Evolutionary conservation across 805 yeast species (phyloP).

Genomic region (Pichia insulana): DNA sequence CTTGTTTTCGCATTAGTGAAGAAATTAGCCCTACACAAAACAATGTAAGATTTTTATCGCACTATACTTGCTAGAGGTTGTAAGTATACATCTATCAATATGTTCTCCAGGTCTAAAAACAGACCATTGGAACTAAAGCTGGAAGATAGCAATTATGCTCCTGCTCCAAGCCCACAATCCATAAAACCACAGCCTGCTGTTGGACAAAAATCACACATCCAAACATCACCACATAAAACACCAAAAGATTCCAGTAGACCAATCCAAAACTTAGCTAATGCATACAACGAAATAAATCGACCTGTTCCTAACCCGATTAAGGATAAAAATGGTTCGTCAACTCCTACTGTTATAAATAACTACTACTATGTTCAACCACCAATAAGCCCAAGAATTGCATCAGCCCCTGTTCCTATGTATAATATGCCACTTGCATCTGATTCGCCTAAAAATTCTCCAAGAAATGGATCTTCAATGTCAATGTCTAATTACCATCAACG

Average conservation of each 20-base stretch:
- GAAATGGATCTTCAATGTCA: too few species aligned
- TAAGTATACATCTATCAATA: neutral
- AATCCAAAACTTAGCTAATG: conserved; percentile 5
- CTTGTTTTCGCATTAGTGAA: too few species aligned
- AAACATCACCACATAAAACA: conserved; percentile 3
- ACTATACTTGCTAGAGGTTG: too few species aligned
- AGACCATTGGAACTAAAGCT: conserved; percentile 11
- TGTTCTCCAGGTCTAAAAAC: conserved; percentile 14
- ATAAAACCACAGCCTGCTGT: conserved; percentile 19
- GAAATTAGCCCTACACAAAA: too few species aligned
- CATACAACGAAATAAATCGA: conserved; percentile 1
- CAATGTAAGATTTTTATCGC: too few species aligned
- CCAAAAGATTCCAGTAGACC: conserved; percentile 18
- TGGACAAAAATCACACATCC: conserved; percentile 4
- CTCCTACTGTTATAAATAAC: conserved; percentile 16
- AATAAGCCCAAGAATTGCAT: too few species aligned
- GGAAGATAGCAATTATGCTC: conserved; percentile 15
- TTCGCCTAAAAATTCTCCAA: too few species aligned
- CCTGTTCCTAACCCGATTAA: conserved; percentile 1
- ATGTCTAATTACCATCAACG: too few species aligned
- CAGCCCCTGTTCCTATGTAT: too few species aligned
- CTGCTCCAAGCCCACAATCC: conserved; percentile 15
- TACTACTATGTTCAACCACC: conserved; percentile 16
- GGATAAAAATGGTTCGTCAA: neutral
- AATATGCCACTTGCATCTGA: too few species aligned